A percentile compares a stretch with the other conserved stretches of the same genome.
phyloP scores from a whole-genome alignment of 805 yeast species.

The Candida oleophila region DNA sequence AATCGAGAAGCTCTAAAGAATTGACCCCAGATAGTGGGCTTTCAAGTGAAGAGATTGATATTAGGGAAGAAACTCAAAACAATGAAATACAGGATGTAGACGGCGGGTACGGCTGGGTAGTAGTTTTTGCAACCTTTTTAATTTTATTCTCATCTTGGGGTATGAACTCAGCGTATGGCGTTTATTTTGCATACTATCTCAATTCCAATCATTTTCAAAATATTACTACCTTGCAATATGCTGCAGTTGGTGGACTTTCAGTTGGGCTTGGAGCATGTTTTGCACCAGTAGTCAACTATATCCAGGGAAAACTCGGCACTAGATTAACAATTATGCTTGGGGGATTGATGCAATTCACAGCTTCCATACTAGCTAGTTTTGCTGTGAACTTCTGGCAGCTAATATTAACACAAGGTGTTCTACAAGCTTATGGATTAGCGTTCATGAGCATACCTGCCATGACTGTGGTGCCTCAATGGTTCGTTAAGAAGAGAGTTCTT shows the following conservation, averaged over 20 bases:
- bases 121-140: constrained; percentile 51
- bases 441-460: constrained; percentile 58
- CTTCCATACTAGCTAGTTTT: constrained; percentile 59
- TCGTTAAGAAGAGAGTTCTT: constrained; percentile 59
- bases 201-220: constrained; percentile 51
- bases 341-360: constrained; percentile 48
- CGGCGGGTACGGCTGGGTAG: constrained; percentile 71
- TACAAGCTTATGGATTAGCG: constrained; percentile 60
- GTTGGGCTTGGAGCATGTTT: constrained; percentile 54
- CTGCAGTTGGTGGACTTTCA: constrained; percentile 66
- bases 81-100: constrained; percentile 28
- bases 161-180: constrained; percentile 63
- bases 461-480: constrained; percentile 68
- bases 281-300: constrained; percentile 50
- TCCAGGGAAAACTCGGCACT: constrained; percentile 45
- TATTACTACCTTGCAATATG: constrained; percentile 54
- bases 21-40: neutral
- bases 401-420: constrained; percentile 64
- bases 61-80: neutral
- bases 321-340: constrained; percentile 48
- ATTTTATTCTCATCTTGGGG: constrained; percentile 72
- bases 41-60: neutral
- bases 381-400: constrained; percentile 63
- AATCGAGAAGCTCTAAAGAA: too few relatives aligned
- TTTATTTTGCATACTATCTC: constrained; percentile 58